Evolutionary conservation across 1,139 yeast genomes (phyloP).

Genomic region (Candida tropicalis): DNA sequence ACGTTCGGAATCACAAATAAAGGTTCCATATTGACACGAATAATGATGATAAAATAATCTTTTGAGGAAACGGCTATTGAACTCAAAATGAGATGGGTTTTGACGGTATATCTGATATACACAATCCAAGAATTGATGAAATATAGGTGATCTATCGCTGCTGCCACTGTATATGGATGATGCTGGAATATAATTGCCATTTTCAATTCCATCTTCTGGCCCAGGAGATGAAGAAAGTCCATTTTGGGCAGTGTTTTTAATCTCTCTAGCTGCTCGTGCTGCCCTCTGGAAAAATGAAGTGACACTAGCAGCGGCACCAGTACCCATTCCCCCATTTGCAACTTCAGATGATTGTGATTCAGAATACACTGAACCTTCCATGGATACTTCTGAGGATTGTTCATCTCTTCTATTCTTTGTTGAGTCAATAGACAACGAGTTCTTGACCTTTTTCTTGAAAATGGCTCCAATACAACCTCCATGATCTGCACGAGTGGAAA

Average conservation of each 20-base stretch:
- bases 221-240: conserved; percentile 16
- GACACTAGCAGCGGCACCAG: conserved; percentile 21
- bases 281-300: conserved; percentile 40
- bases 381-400: conserved; percentile 14
- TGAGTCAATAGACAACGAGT: conserved; percentile 8
- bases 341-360: conserved; percentile 15
- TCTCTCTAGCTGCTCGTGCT: conserved; percentile 48
- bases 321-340: conserved; percentile 21
- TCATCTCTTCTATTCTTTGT: conserved; percentile 14
- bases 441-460: conserved; percentile 24
- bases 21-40: conserved; percentile 95
- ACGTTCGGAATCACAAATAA: conserved; percentile 71
- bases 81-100: conserved; percentile 75
- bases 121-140: conserved; percentile 91
- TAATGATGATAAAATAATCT: conserved; percentile 84
- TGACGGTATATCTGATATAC: conserved; percentile 79
- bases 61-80: conserved; percentile 83
- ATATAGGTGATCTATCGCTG: conserved; percentile 74
- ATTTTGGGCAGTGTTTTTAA: conserved; percentile 41
- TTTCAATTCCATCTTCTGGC: conserved; percentile 13
- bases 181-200: conserved; percentile 10
- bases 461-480: conserved; percentile 52
- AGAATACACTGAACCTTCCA: conserved; percentile 17
- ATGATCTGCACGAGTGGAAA: conserved; percentile 82
- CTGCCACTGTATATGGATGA: conserved; percentile 39